A percentile compares a stretch with the other conserved stretches of the same genome.
Evolutionary conservation across 2,329 filamentous ascomycete species (phyloP).

Genomic region (Sclerotinia minor): DNA sequence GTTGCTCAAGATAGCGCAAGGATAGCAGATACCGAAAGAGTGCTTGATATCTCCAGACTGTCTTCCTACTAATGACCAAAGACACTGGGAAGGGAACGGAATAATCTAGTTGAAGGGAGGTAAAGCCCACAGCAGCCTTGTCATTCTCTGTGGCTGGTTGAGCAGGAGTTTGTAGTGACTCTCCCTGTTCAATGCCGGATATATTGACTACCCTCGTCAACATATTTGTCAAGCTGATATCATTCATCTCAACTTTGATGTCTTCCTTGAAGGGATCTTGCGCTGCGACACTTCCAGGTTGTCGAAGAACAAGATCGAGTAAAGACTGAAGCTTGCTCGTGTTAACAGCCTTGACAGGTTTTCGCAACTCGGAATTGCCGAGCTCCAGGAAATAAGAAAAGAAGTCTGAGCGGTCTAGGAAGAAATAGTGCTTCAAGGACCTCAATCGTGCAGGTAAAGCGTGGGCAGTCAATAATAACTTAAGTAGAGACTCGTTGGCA

Average conservation of each 20-base stretch:
- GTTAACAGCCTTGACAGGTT: slow-evolving; percentile 85
- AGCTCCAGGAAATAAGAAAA: slow-evolving; percentile 98
- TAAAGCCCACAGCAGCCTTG: slow-evolving; percentile 86
- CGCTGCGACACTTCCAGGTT: slow-evolving; percentile 90
- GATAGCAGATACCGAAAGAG: slow-evolving; percentile 93
- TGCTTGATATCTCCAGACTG: slow-evolving; percentile 93
- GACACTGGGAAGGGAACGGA: slow-evolving; percentile 92
- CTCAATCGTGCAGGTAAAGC: slow-evolving; percentile 81
- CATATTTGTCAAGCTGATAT: slow-evolving; percentile 87
- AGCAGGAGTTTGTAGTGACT: slow-evolving; percentile 70
- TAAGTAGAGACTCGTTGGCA: slow-evolving; percentile 90
- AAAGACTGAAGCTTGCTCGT: slow-evolving; percentile 91
- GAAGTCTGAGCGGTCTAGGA: slow-evolving; percentile 95
- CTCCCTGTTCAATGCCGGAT: slow-evolving; percentile 89
- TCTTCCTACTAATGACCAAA: slow-evolving; percentile 92
- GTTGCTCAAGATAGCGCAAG: slow-evolving; percentile 82
- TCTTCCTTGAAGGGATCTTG: slow-evolving; percentile 98
- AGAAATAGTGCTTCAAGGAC: slow-evolving; percentile 98
- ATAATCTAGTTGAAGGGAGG: slow-evolving; percentile 92
- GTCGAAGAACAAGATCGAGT: slow-evolving; percentile 93
- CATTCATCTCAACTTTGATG: slow-evolving; percentile 96
- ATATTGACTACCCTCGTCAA: slow-evolving; percentile 96
- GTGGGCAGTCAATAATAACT: slow-evolving; percentile 88
- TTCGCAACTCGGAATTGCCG: slow-evolving; percentile 82
- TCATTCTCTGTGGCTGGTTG: slow-evolving; percentile 70